These are phyloP conservation scores for Ettlia oleoabundans DNA, from an alignment of 139 green algal genomes.

Conservation along the genomic window DNA sequence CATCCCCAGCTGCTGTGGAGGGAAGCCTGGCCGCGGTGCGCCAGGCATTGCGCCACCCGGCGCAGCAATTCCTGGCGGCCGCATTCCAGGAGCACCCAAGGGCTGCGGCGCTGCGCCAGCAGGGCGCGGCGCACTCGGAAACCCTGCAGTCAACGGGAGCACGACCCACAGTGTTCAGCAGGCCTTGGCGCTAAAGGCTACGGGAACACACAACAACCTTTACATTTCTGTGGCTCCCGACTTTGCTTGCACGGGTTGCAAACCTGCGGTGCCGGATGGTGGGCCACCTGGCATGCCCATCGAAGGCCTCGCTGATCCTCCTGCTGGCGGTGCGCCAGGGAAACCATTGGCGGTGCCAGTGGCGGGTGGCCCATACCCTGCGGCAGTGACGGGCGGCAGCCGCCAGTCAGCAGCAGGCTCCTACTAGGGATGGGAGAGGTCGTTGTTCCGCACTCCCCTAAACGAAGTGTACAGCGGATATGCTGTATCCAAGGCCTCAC, in stretches of 20 bases:
- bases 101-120: not conserved
- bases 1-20: not conserved
- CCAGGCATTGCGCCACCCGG: not conserved
- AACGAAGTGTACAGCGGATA: not conserved
- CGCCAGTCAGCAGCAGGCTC: not conserved
- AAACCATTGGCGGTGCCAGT: not conserved
- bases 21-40: not conserved
- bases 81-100: conserved; percentile 2
- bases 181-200: no score
- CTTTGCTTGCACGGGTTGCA: not conserved
- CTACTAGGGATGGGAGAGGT: not conserved
- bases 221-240: no score
- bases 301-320: not conserved
- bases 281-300: not conserved
- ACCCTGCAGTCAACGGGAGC: conserved; percentile 9
- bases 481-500: not conserved
- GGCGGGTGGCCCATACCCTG: conserved; percentile 2
- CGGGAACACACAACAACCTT: no score
- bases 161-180: no score
- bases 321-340: not conserved
- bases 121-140: not conserved
- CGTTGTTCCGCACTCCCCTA: not conserved
- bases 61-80: conserved; percentile 1
- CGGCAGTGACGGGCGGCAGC: not conserved
- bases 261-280: not conserved